Base-by-base conservation (phyloP, 164 flowering plant species). In the Taxillus chinensis region DNA sequence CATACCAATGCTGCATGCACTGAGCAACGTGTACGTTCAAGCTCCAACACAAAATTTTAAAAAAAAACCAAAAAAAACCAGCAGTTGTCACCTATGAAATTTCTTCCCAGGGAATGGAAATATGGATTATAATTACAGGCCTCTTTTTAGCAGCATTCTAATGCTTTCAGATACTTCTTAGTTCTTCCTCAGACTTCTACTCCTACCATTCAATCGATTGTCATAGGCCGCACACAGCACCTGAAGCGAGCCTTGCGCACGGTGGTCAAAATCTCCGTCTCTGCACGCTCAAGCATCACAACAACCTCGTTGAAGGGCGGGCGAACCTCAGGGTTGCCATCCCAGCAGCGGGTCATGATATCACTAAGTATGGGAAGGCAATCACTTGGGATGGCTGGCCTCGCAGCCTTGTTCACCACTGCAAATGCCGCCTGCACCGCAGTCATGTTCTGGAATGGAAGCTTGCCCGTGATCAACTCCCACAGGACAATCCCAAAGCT, bases 351-450 rank as follows among this genome's bases (percentile, higher is more conserved):
- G 5, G 86, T 85, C 97, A 90, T 88, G 67, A 88, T 88, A 73
- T 86, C 91, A n/a, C 79, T 66, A 0, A 91, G 86, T 8, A 78
- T 80, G 40, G 93, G 97, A 8, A 88, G 77, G 72, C 93, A 88
- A 60, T 88, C 95, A 38, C 51, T 62, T 8, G 97, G 96, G 16
- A 88, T 74, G 50, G 71, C 67, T 8, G 97, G 95, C 38, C 97
- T 74, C 3, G 82, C 87, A 7, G 87, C 86, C 68, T 78, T 86
- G 84, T 87, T 90, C 15, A 91, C 97, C 5, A 91, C 97, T 5
- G 96, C 93, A 75, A 89, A 91, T 14, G 97, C 97, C 15, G 93
- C 97, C 77, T 91, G 97, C 56, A 91, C 96, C 0, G 97, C 92
- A 2, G 92, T 89, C 97, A 91, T 88, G 69, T 85, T 85, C 75